Conservation (phyloP, 768 basidiomycete species). For the Cystobasidium tubakii region DNA sequence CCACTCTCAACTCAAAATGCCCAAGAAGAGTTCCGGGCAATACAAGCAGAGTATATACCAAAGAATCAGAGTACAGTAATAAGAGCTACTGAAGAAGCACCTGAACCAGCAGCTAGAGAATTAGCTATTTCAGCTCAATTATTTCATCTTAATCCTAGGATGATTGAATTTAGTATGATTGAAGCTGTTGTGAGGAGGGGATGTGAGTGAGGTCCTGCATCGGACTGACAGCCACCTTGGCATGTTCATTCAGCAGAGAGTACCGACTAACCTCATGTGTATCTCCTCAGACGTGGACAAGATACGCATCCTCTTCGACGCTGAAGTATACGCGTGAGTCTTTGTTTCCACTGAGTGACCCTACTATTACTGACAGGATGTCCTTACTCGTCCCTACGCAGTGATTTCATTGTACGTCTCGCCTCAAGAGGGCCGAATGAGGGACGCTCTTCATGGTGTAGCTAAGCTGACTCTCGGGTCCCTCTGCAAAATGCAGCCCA, state of each 20-base stretch:
- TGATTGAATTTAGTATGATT: slow-evolving; percentile 20
- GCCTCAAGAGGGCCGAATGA: no score
- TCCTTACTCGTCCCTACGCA: background rate
- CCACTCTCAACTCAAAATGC: background rate
- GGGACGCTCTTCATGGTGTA: no score
- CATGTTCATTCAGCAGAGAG: no score
- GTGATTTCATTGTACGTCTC: slow-evolving; percentile 3
- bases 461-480: no score
- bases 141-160: slow-evolving; percentile 2
- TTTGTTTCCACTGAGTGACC: no score
- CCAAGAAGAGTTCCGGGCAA: background rate
- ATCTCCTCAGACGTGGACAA: slow-evolving; percentile 11
- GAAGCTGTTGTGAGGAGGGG: slow-evolving; percentile 9
- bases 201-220: background rate
- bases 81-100: slow-evolving; percentile 9
- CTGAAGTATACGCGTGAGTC: background rate
- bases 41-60: background rate
- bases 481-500: background rate
- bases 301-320: slow-evolving; percentile 22
- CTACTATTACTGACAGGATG: no score
- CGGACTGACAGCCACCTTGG: no score
- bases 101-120: background rate
- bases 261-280: no score
- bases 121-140: slow-evolving; percentile 7
- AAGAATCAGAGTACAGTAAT: background rate